A percentile compares a stretch with the other conserved stretches of the same genome.
These are phyloP conservation scores for Balakata baccata DNA, from an alignment of 345 rosid genomes.

Conservation along the genomic window DNA sequence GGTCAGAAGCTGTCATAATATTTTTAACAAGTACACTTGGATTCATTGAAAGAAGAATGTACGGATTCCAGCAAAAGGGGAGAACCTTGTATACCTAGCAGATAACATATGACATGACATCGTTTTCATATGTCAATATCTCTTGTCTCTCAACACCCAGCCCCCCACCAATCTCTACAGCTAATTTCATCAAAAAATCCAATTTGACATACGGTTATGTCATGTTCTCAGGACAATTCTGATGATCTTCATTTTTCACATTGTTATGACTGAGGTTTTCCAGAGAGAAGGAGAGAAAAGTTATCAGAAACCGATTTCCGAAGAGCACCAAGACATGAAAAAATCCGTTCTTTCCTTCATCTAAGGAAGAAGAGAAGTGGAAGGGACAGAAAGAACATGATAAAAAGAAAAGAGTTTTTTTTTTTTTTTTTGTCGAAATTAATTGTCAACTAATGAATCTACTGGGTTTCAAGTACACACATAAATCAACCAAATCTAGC, in stretches of 20 bases:
- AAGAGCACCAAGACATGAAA: not conserved
- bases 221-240: constrained; percentile 2
- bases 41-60: constrained; percentile 12
- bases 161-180: too few species aligned
- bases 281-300: not conserved
- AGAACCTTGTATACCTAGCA: constrained; percentile 6
- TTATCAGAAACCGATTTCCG: not conserved
- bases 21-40: not conserved
- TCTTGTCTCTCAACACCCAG: not conserved
- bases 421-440: not conserved
- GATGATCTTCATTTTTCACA: not conserved
- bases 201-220: constrained; percentile 9
- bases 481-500: not conserved
- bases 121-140: not conserved
- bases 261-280: not conserved
- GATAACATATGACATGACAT: not conserved
- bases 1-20: not conserved
- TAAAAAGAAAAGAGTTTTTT: not conserved
- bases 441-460: not conserved
- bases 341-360: not conserved
- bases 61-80: too few species aligned
- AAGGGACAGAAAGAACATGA: not conserved
- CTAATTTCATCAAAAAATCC: not conserved
- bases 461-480: not conserved
- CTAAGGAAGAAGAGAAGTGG: not conserved